Percentiles rank a stretch among this genome's conserved stretches.
These are phyloP conservation scores for Pythium aquatile DNA, from an alignment of 352 stramenopile species.

Conservation along the genomic window DNA sequence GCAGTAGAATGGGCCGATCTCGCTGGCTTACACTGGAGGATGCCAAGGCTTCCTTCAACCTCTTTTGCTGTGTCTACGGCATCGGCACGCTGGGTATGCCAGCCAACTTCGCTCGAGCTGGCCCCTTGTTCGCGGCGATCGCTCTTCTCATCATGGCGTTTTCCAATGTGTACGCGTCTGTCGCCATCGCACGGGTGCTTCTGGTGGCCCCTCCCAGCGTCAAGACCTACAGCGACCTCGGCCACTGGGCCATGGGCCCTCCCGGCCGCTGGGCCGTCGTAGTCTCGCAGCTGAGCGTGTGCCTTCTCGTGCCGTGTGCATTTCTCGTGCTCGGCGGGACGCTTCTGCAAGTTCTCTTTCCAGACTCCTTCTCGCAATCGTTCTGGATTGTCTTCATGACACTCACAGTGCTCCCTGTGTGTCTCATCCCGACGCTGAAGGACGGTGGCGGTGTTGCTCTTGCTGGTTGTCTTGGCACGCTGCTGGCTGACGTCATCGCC, in stretches of 20 bases:
- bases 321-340: conserved; percentile 34
- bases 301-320: conserved; percentile 25
- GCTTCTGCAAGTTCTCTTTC: conserved; percentile 27
- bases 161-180: conserved; percentile 33
- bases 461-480: conserved; percentile 30
- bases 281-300: conserved; percentile 23
- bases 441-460: conserved; percentile 27
- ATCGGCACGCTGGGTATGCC: conserved; percentile 39
- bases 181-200: conserved; percentile 30
- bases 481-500: conserved; percentile 33
- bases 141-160: conserved; percentile 35
- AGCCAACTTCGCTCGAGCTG: conserved; percentile 33
- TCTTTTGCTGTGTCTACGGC: conserved; percentile 34
- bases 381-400: conserved; percentile 38
- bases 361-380: conserved; percentile 17
- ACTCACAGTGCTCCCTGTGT: conserved; percentile 27
- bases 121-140: conserved; percentile 23
- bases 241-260: conserved; percentile 29
- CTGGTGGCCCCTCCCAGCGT: conserved; percentile 30
- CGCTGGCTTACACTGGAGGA: conserved; percentile 34
- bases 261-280: conserved; percentile 24
- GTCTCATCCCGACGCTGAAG: conserved; percentile 33
- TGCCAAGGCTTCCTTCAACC: conserved; percentile 27
- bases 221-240: conserved; percentile 33
- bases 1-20: too few relatives aligned